Evolutionary conservation across 148 eudicot genomes (phyloP).

Genomic region (Rhododendron ovatum): DNA sequence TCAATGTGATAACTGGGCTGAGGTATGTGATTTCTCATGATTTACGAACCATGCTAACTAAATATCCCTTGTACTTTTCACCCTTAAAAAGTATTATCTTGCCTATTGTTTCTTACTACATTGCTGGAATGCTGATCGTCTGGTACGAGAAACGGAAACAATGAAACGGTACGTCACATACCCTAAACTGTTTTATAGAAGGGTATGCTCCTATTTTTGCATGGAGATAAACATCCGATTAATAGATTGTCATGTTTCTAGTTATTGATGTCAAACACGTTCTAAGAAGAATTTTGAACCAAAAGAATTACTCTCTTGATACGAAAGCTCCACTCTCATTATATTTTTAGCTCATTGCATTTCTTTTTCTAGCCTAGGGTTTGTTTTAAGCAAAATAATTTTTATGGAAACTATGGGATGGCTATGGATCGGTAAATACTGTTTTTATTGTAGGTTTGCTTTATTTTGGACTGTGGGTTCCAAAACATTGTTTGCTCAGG

Average conservation of each 20-base stretch:
- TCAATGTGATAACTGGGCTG: slow-evolving; percentile 83
- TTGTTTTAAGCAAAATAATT: neutral
- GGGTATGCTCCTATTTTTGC: neutral
- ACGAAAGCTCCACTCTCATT: neutral
- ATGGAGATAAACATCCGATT: neutral
- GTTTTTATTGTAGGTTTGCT: too few species aligned
- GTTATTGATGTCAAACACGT: neutral
- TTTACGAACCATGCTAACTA: neutral
- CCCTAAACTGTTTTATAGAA: neutral
- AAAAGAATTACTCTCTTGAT: neutral
- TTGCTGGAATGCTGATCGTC: neutral
- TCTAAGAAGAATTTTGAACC: neutral
- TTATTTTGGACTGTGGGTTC: too few species aligned
- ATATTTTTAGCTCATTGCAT: neutral
- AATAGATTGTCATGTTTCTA: neutral
- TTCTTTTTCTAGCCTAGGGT: neutral
- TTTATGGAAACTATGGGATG: neutral
- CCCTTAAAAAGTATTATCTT: neutral
- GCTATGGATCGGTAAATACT: neutral
- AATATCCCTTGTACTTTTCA: neutral
- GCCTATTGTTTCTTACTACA: neutral
- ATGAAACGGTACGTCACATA: neutral
- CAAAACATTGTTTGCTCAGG: too few species aligned
- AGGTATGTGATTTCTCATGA: slow-evolving; percentile 40
- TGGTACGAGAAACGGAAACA: neutral